phyloP scores from a whole-genome alignment of 140 eudicot species.

The Erigeron philadelphicus region DNA sequence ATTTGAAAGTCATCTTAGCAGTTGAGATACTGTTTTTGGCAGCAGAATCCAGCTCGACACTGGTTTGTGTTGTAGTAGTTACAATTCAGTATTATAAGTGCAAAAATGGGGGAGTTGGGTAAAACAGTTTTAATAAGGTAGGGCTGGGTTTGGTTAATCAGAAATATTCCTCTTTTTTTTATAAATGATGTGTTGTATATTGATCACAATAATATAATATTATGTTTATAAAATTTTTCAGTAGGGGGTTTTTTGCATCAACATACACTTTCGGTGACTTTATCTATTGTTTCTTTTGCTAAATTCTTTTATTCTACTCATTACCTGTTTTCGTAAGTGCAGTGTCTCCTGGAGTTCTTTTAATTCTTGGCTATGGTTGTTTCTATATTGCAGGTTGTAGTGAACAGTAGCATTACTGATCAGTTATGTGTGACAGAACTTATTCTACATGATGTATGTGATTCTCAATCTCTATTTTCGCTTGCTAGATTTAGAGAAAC shows the following conservation, averaged over 20 bases:
- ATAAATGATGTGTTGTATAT: neutral
- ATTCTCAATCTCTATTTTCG: conserved; percentile 13
- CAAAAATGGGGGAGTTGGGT: neutral
- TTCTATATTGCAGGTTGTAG: conserved; percentile 58
- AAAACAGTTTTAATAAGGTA: neutral
- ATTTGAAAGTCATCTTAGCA: conserved; percentile 3
- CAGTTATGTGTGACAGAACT: conserved; percentile 76
- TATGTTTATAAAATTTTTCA: neutral
- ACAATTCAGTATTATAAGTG: neutral
- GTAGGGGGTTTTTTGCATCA: neutral
- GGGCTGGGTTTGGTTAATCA: neutral
- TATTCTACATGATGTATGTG: conserved; percentile 76
- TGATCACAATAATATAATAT: neutral
- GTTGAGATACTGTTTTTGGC: neutral
- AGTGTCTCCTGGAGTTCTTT: neutral
- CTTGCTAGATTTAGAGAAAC: conserved; percentile 14
- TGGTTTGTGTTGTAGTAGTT: conserved; percentile 1
- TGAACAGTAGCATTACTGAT: conserved; percentile 76
- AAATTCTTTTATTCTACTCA: neutral
- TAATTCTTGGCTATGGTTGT: conserved; percentile 7
- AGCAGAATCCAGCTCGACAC: neutral
- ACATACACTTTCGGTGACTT: neutral
- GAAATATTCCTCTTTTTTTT: neutral
- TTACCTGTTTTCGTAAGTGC: neutral
- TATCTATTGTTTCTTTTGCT: neutral